A percentile compares a stretch with the other conserved stretches of the same genome.
phyloP scores from a whole-genome alignment of 176 grass and related monocot species.

The Ensete glaucum region DNA sequence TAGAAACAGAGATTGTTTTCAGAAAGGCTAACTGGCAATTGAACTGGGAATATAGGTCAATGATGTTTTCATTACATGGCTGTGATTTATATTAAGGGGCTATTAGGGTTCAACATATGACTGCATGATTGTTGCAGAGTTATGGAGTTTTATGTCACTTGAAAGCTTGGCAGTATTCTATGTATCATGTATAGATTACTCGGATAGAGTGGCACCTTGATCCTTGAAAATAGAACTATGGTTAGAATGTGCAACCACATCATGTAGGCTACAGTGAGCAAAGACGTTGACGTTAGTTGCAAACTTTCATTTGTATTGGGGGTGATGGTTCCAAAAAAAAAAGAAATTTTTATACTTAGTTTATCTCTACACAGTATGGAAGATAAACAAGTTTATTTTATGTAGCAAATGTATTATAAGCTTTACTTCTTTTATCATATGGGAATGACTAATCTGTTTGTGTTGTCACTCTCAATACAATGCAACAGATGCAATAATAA shows the following conservation, averaged over 20 bases:
- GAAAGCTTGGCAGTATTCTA: not conserved
- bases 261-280: not conserved
- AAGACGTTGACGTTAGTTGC: not conserved
- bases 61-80: not conserved
- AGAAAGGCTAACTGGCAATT: not conserved
- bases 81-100: not conserved
- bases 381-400: not conserved
- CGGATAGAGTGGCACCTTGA: not conserved
- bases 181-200: not conserved
- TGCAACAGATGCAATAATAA: constrained; percentile 67
- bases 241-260: not conserved
- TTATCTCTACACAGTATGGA: not conserved
- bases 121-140: not conserved
- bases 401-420: not conserved
- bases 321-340: no score
- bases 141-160: not conserved
- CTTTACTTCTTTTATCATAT: not conserved
- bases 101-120: not conserved
- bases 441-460: not conserved
- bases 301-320: not conserved
- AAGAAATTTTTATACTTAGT: not conserved
- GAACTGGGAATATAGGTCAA: not conserved
- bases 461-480: not conserved
- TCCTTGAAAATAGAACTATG: not conserved
- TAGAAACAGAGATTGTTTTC: not conserved